phyloP scores from a whole-genome alignment of 192 early-diverging fungal species.

The Pecoramyces ruminantium region DNA sequence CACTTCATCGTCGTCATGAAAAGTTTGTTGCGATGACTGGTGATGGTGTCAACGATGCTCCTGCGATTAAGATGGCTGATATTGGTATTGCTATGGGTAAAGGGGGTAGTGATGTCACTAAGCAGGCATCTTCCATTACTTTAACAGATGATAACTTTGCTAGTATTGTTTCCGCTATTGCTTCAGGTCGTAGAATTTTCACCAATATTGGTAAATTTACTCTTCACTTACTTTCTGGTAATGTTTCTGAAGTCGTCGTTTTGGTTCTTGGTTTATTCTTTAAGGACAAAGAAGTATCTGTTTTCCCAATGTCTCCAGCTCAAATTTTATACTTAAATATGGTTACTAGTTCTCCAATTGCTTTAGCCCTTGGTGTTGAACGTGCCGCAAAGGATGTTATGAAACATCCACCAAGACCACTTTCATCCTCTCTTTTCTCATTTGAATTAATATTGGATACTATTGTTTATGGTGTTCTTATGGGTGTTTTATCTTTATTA shows the following conservation, averaged over 20 bases:
- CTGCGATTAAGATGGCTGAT: constrained; percentile 57
- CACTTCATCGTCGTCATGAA: constrained; percentile 36
- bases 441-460: constrained; percentile 47
- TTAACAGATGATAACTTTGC: constrained; percentile 67
- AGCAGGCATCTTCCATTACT: constrained; percentile 12
- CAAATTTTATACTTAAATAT: constrained; percentile 69
- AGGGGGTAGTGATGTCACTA: constrained; percentile 12
- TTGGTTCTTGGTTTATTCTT: constrained; percentile 58
- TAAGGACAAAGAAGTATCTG: constrained; percentile 23
- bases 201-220: constrained; percentile 58
- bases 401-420: constrained; percentile 48
- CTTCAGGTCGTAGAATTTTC: constrained; percentile 66
- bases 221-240: constrained; percentile 52
- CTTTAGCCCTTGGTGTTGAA: constrained; percentile 61
- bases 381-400: constrained; percentile 41
- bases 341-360: constrained; percentile 60
- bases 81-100: constrained; percentile 45
- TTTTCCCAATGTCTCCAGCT: constrained; percentile 22
- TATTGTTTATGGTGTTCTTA: constrained; percentile 42
- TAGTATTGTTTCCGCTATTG: constrained; percentile 58
- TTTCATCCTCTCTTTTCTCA: constrained; percentile 47
- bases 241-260: constrained; percentile 57
- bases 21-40: constrained; percentile 75
- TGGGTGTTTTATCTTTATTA: constrained; percentile 16
- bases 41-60: constrained; percentile 69